phyloP scores from a whole-genome alignment of 495 filamentous ascomycete species.

The Bacidia gigantensis region DNA sequence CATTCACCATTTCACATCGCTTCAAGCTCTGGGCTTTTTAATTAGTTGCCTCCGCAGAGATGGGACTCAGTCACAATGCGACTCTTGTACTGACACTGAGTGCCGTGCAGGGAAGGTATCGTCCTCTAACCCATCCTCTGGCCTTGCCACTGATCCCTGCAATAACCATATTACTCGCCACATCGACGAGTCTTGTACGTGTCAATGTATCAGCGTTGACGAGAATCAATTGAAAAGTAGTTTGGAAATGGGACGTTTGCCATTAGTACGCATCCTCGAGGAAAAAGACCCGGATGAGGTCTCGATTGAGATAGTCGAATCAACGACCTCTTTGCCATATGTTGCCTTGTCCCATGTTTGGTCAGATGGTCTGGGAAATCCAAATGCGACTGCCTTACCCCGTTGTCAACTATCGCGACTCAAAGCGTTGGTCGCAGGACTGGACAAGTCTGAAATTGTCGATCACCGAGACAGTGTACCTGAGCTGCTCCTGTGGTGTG shows the following conservation, averaged over 20 bases:
- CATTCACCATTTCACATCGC: neutral
- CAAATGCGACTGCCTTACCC: constrained; percentile 9
- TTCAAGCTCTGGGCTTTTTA: constrained; percentile 12
- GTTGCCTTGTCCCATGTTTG: constrained; percentile 18
- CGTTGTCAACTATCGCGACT: constrained; percentile 13
- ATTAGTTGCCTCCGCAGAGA: constrained; percentile 8
- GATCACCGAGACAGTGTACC: neutral
- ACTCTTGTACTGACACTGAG: neutral
- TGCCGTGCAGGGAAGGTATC: constrained; percentile 1
- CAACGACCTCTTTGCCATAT: constrained; percentile 11
- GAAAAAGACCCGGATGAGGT: neutral
- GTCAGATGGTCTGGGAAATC: constrained; percentile 17
- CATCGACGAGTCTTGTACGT: constrained; percentile 2
- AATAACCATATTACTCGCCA: constrained; percentile 3
- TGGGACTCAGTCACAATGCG: neutral
- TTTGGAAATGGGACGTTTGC: constrained; percentile 5
- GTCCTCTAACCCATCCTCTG: too few relatives aligned
- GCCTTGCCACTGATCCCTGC: too few relatives aligned
- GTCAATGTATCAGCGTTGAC: constrained; percentile 6
- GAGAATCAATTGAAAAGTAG: constrained; percentile 5
- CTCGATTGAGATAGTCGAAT: constrained; percentile 7
- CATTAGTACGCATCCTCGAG: constrained; percentile 2
- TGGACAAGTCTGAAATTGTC: neutral
- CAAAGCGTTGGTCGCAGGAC: constrained; percentile 3
- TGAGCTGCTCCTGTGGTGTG: constrained; percentile 9